Evolutionary conservation across 768 basidiomycete genomes (phyloP).

Genomic region (Termitomyces sp.): DNA sequence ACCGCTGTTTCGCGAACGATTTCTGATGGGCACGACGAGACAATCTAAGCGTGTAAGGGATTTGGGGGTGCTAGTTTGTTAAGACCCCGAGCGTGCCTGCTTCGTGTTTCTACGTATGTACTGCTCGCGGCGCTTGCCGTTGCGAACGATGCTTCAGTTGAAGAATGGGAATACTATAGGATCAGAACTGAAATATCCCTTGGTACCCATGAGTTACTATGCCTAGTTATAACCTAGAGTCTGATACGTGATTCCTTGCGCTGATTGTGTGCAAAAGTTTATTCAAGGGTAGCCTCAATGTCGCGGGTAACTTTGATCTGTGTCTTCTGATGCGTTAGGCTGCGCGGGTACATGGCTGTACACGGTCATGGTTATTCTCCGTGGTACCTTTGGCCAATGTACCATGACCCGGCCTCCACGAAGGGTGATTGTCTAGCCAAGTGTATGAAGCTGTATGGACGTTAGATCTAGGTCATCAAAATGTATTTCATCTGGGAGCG

Average conservation of each 20-base stretch:
- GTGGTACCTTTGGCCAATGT: neutral
- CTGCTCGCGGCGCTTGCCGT: constrained; percentile 1
- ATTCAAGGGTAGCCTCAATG: neutral
- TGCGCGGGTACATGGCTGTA: too few species aligned
- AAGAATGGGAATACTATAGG: neutral
- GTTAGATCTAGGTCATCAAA: neutral
- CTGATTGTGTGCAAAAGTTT: constrained; percentile 3
- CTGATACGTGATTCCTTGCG: neutral
- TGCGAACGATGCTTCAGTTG: neutral
- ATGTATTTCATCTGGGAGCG: neutral
- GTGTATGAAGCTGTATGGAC: too few species aligned
- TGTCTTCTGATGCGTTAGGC: constrained; percentile 1
- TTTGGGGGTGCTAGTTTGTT: neutral
- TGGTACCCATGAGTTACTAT: neutral
- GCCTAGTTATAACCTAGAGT: neutral
- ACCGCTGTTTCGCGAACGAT: constrained; percentile 1
- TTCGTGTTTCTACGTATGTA: neutral
- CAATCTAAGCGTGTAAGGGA: neutral
- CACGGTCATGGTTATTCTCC: neutral
- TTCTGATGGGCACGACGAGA: constrained; percentile 4
- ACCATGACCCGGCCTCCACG: neutral
- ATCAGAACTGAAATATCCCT: neutral
- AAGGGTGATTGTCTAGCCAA: neutral
- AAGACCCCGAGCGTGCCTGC: constrained; percentile 2
- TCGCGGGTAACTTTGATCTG: neutral